phyloP scores from a whole-genome alignment of 306 rosid genomes.

The Cicer arietinum region DNA sequence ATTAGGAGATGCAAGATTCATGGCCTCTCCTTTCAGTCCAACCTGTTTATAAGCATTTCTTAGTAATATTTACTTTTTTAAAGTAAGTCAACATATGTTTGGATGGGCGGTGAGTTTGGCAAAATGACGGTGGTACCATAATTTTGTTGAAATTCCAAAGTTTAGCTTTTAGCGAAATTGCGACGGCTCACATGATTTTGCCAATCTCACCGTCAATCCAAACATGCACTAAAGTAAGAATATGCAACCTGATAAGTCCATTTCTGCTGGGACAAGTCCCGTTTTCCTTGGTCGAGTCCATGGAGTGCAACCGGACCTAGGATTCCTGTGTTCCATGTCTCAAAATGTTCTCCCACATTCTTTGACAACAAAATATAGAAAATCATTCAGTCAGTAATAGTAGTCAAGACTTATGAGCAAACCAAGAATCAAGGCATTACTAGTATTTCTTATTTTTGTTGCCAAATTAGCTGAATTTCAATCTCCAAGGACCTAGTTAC shows the following conservation, averaged over 20 bases:
- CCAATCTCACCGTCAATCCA: too few species aligned
- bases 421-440: background rate
- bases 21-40: constrained; percentile 94
- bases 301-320: constrained; percentile 94
- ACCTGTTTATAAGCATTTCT: constrained; percentile 56
- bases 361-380: constrained; percentile 46
- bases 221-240: constrained; percentile 24
- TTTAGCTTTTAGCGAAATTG: too few species aligned
- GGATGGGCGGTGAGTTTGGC: too few species aligned
- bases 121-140: too few species aligned
- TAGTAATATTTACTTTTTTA: constrained; percentile 35
- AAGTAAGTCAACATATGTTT: background rate
- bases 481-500: background rate
- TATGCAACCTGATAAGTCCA: constrained; percentile 93
- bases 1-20: constrained; percentile 83
- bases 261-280: constrained; percentile 88
- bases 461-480: constrained; percentile 5
- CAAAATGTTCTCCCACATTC: constrained; percentile 96
- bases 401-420: constrained; percentile 1
- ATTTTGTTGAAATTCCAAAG: too few species aligned
- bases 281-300: constrained; percentile 91
- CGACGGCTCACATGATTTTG: too few species aligned
- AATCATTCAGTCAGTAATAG: constrained; percentile 4
- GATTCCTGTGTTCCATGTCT: constrained; percentile 95
- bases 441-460: background rate